Percentiles rank a stretch among this genome's conserved stretches.
Evolutionary conservation across 1,139 yeast species (phyloP).

Genomic region (Candida sp.): DNA sequence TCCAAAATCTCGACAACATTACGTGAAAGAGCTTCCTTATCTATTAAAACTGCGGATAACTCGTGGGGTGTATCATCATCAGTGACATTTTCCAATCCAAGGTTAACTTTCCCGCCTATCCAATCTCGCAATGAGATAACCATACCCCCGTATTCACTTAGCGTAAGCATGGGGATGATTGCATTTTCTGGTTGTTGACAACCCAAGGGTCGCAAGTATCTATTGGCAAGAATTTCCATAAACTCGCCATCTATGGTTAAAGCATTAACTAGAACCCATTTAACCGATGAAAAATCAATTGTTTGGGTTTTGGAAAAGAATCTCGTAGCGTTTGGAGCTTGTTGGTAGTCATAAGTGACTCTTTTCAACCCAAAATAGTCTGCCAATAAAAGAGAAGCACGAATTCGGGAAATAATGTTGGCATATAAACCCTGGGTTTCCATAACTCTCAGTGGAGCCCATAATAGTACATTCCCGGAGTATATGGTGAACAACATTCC

Average conservation of each 20-base stretch:
- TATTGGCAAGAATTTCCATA: slow-evolving; percentile 82
- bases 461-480: slow-evolving; percentile 77
- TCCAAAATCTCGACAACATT: slow-evolving; percentile 73
- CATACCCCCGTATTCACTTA: slow-evolving; percentile 96
- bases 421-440: slow-evolving; percentile 89
- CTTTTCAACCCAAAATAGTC: slow-evolving; percentile 91
- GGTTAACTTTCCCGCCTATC: slow-evolving; percentile 61
- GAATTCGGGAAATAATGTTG: slow-evolving; percentile 64
- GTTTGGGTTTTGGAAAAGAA: slow-evolving; percentile 73
- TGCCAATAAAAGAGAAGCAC: slow-evolving; percentile 72
- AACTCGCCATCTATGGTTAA: slow-evolving; percentile 95
- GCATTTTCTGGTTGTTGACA: slow-evolving; percentile 74
- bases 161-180: slow-evolving; percentile 84
- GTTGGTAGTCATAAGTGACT: slow-evolving; percentile 90
- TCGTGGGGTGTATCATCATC: slow-evolving; percentile 41
- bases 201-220: slow-evolving; percentile 91
- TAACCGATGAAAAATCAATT: slow-evolving; percentile 76
- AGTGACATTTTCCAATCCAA: slow-evolving; percentile 42
- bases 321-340: slow-evolving; percentile 82
- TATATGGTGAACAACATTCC: slow-evolving; percentile 81
- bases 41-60: slow-evolving; percentile 71
- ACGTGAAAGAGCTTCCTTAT: slow-evolving; percentile 75
- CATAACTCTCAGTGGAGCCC: slow-evolving; percentile 76
- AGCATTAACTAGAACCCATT: slow-evolving; percentile 90
- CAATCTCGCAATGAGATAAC: slow-evolving; percentile 90